These are phyloP conservation scores for Spiraea crenata DNA, from an alignment of 331 rosid species.

Conservation along the genomic window DNA sequence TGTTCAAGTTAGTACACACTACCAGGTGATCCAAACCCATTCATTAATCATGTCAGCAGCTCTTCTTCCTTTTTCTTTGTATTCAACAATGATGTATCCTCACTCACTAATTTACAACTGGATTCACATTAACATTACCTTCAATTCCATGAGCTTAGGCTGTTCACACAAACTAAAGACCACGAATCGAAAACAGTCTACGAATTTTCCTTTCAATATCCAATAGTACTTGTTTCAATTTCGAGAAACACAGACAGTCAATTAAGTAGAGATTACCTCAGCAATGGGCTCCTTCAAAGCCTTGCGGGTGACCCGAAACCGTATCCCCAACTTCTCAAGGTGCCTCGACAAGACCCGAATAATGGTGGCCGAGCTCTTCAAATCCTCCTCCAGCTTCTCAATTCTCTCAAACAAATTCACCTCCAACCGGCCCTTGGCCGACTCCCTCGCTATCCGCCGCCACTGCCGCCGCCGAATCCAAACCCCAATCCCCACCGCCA, in stretches of 20 bases:
- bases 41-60: no score
- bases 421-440: conserved; percentile 48
- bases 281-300: conserved; percentile 67
- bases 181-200: not conserved
- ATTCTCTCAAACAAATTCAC: conserved; percentile 65
- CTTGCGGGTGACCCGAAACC: conserved; percentile 73
- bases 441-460: conserved; percentile 41
- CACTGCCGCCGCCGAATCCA: conserved; percentile 77
- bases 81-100: not conserved
- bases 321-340: conserved; percentile 82
- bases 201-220: not conserved
- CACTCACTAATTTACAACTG: not conserved
- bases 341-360: conserved; percentile 73
- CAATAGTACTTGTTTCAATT: not conserved
- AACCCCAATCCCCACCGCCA: conserved; percentile 54
- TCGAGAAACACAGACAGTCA: no score
- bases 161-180: not conserved
- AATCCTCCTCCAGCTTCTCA: conserved; percentile 80
- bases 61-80: not conserved
- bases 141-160: not conserved
- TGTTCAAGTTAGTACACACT: not conserved
- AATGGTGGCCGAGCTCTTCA: conserved; percentile 49
- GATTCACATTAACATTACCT: not conserved
- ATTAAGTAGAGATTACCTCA: conserved; percentile 46
- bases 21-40: no score